phyloP scores from a whole-genome alignment of 2,329 filamentous ascomycete genomes.

The Aspergillus brasiliensis region DNA sequence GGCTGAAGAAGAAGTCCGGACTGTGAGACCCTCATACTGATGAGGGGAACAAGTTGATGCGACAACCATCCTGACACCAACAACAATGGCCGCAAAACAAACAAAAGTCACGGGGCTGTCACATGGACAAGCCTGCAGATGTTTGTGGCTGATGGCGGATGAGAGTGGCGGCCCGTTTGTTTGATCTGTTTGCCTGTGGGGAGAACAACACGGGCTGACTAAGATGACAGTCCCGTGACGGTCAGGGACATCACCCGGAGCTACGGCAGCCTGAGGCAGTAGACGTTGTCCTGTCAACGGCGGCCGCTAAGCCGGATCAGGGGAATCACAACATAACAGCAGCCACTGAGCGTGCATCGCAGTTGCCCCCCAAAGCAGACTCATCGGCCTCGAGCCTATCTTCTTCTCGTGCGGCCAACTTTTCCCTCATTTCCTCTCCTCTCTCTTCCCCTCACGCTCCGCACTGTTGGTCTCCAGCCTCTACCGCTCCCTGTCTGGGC shows the following conservation, averaged over 20 bases:
- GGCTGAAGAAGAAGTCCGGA: not conserved
- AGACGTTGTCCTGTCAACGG: constrained; percentile 45
- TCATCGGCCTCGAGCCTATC: constrained; percentile 30
- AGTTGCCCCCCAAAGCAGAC: constrained; percentile 33
- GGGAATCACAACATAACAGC: constrained; percentile 44
- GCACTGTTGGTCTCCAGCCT: constrained; percentile 9
- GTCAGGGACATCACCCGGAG: not conserved
- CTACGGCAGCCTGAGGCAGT: constrained; percentile 26
- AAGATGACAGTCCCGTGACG: not conserved
- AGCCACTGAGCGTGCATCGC: constrained; percentile 36
- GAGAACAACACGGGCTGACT: constrained; percentile 3
- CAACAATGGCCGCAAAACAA: constrained; percentile 1
- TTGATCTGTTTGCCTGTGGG: constrained; percentile 18
- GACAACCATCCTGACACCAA: not conserved
- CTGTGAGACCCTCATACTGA: not conserved
- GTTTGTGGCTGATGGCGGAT: not conserved
- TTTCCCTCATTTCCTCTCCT: constrained; percentile 19
- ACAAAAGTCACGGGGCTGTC: not conserved
- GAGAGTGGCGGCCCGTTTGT: not conserved
- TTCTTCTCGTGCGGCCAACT: constrained; percentile 23
- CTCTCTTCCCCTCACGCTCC: constrained; percentile 21
- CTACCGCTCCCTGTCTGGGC: constrained; percentile 5
- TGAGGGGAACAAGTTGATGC: not conserved
- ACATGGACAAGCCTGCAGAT: not conserved
- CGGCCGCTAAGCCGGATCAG: constrained; percentile 33